Evolutionary conservation across 1,284 basidiomycete species (phyloP), one percentile per base, ranked within the genome.

Genomic region (Ganoderma lingzhi): DNA sequence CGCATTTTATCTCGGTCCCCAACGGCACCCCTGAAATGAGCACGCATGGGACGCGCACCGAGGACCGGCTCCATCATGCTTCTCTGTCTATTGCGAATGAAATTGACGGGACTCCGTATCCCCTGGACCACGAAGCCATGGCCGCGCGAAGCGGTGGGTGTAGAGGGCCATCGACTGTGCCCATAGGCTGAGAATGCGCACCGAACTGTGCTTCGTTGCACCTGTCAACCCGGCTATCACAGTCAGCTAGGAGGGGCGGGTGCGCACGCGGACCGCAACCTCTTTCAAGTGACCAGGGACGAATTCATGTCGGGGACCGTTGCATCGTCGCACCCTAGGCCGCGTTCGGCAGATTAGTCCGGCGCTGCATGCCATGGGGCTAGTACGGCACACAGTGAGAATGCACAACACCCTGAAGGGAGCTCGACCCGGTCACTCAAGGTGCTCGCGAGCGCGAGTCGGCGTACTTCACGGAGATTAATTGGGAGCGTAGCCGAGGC

Each of bases 201-300:
- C 10, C 12, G 6, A 48, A 48, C 66, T 62, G 45, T 23, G 62
- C 17, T 59, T 66, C 68, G 65, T 35, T 39, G 59, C 67, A 65
- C 53, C 63, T 69, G 67, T 58, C 68, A 65, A 19, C 19, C 68
- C 72, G 72, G 72, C 72, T 66, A 73, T 73, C 72, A 71, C 72
- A 67, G 39, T 17, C 28, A 41, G 23, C 48, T 28, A 53, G 48
- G 48, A 28, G 23, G 28, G 44, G 48, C 5, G 37, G 62, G 30
- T 55, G 39, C 53, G 19, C 65, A 67, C 30, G n/a, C 45, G 59
- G 32, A 45, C 53, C 64, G 35, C 39, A 59, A 4, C 55, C 17
- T n/a, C 63, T 58, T 14, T 23, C 56, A 42, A 44, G 15, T 45
- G 28, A 55, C 53, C 53, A 15, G 53, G 53, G 53, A 55, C 30